Evolutionary conservation across 768 basidiomycete species (phyloP).

Genomic region (Trametes coccinea): DNA sequence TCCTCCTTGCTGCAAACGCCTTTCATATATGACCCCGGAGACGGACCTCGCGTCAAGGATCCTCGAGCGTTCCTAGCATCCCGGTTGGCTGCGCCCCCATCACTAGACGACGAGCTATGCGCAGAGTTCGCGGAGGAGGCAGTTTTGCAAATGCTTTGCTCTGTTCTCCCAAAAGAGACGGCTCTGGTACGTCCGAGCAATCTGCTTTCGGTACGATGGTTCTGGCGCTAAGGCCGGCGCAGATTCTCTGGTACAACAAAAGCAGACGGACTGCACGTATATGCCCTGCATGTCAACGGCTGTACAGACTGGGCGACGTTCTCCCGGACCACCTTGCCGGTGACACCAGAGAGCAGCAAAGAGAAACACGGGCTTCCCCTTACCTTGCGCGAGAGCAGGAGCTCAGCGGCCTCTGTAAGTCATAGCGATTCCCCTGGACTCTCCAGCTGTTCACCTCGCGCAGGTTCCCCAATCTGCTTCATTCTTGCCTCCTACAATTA

Average conservation of each 20-base stretch:
- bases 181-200: conserved; percentile 55
- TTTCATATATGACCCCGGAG: conserved; percentile 76
- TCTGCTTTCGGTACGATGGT: background rate
- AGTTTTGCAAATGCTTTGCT: conserved; percentile 69
- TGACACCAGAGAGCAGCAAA: conserved; percentile 12
- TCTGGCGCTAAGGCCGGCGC: background rate
- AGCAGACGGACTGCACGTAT: conserved; percentile 68
- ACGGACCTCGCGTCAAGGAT: conserved; percentile 74
- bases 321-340: conserved; percentile 45
- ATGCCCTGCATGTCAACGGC: conserved; percentile 74
- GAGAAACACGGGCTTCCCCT: conserved; percentile 33
- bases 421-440: background rate
- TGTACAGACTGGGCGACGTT: conserved; percentile 69
- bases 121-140: conserved; percentile 79
- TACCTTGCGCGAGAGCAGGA: conserved; percentile 59
- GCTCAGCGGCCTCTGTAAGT: conserved; percentile 77
- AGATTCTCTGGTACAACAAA: conserved; percentile 89
- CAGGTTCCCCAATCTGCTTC: conserved; percentile 79
- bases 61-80: conserved; percentile 62
- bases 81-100: conserved; percentile 68
- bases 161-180: conserved; percentile 68
- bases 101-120: conserved; percentile 64
- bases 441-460: conserved; percentile 3
- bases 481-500: conserved; percentile 68
- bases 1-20: conserved; percentile 38